Percentiles rank a stretch among this genome's conserved stretches.
Conservation (phyloP, 129 eudicot genomes). For the Flaveria trinervia region DNA sequence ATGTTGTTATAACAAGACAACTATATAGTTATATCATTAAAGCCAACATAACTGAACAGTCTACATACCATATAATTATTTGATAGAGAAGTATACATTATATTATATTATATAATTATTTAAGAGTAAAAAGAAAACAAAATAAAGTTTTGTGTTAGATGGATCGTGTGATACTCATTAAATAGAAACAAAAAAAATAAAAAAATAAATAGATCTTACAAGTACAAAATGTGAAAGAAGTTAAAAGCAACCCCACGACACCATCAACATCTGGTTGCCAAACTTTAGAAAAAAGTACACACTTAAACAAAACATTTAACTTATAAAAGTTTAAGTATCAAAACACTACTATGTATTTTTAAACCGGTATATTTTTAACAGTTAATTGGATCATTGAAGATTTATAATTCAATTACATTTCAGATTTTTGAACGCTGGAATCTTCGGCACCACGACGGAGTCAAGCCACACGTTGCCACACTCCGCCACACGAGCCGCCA, state of each 20-base stretch:
- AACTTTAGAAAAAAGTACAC: background rate
- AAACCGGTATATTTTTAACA: too few relatives aligned
- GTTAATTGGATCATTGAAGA: too few relatives aligned
- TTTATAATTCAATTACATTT: background rate
- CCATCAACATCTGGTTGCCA: slow-evolving; percentile 23
- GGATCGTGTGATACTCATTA: slow-evolving; percentile 21
- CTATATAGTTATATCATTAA: too few relatives aligned
- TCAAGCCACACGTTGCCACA: slow-evolving; percentile 64
- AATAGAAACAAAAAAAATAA: background rate
- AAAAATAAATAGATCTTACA: background rate
- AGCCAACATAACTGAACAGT: too few relatives aligned
- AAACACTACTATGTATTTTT: background rate
- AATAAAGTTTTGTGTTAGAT: slow-evolving; percentile 1
- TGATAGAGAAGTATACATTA: background rate
- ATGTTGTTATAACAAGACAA: too few relatives aligned
- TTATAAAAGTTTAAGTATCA: background rate
- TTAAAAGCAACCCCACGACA: background rate
- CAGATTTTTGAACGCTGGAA: slow-evolving; percentile 85
- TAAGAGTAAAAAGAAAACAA: background rate
- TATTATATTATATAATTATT: background rate
- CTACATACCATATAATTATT: too few relatives aligned
- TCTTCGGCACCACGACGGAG: slow-evolving; percentile 75
- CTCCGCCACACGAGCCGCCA: slow-evolving; percentile 82
- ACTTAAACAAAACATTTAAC: too few relatives aligned
- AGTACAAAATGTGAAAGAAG: background rate